A percentile compares a stretch with the other conserved stretches of the same genome.
These are phyloP conservation scores for Oehlia diaphana DNA, from an alignment of 192 early-diverging fungal species.

Conservation along the genomic window DNA sequence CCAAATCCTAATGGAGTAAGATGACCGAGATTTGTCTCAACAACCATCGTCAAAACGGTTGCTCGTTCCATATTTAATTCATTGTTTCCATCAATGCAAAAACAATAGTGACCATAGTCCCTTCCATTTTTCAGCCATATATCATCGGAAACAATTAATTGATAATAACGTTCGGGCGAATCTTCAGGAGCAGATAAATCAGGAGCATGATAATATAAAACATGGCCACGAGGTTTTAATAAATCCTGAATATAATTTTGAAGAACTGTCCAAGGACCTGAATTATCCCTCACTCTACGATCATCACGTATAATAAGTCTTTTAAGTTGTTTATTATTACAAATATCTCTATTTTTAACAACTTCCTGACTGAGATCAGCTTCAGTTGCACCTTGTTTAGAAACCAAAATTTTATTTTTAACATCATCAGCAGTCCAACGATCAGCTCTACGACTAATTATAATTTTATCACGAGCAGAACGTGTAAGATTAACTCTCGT, in stretches of 20 bases:
- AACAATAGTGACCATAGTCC: constrained; percentile 8
- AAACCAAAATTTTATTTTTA: constrained; percentile 18
- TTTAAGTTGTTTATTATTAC: constrained; percentile 26
- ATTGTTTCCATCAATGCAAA: constrained; percentile 20
- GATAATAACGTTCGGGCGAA: constrained; percentile 18
- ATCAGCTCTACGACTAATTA: constrained; percentile 23
- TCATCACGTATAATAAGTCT: constrained; percentile 18
- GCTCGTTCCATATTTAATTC: constrained; percentile 14
- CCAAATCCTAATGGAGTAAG: constrained; percentile 7
- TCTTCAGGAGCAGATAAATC: neutral
- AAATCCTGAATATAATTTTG: constrained; percentile 20
- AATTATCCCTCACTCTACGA: constrained; percentile 10
- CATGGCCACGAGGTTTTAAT: constrained; percentile 19
- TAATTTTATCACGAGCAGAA: constrained; percentile 18
- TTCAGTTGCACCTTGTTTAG: constrained; percentile 9
- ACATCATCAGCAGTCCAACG: constrained; percentile 11
- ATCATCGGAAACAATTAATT: constrained; percentile 17
- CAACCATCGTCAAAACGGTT: constrained; percentile 11
- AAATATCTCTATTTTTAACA: constrained; percentile 16
- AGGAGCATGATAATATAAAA: constrained; percentile 14
- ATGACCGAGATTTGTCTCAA: constrained; percentile 4
- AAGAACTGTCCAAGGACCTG: constrained; percentile 10
- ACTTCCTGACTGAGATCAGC: constrained; percentile 6
- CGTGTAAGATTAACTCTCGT: constrained; percentile 8
- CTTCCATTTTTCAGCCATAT: constrained; percentile 9